phyloP scores from a whole-genome alignment of 2,329 filamentous ascomycete genomes.

The Trichoderma sp. region DNA sequence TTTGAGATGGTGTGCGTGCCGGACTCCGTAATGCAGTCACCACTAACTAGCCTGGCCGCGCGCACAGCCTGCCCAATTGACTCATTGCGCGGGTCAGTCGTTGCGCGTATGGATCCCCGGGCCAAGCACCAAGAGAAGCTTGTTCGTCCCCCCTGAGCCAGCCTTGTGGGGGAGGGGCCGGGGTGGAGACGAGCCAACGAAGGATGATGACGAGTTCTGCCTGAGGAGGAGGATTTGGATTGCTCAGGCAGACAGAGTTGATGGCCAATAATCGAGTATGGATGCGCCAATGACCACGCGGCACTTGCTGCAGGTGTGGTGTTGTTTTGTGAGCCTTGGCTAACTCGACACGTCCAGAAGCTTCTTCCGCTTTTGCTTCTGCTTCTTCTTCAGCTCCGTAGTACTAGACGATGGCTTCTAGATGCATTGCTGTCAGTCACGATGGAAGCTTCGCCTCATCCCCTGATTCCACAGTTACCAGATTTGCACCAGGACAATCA shows the following conservation, averaged over 20 bases:
- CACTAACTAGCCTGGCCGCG: neutral
- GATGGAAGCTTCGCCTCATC: neutral
- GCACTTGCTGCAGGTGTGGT: neutral
- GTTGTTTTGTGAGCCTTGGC: neutral
- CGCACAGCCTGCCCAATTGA: neutral
- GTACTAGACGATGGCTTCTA: neutral
- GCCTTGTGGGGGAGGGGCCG: conserved; percentile 2
- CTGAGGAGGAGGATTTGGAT: neutral
- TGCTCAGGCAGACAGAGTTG: neutral
- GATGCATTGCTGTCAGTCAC: neutral
- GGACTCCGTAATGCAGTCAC: neutral
- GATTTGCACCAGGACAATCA: neutral
- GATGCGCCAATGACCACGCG: neutral
- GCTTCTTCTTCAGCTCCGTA: neutral
- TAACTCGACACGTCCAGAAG: neutral
- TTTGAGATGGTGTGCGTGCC: neutral
- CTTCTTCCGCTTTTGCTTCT: neutral
- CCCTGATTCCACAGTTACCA: neutral
- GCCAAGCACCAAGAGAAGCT: neutral
- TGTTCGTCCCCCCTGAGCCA: neutral
- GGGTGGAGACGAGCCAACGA: neutral
- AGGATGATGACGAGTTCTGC: neutral
- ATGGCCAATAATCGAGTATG: neutral
- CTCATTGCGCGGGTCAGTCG: conserved; percentile 6
- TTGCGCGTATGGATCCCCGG: neutral